Conservation (phyloP, 371 early-diverging fungal genomes). For the Mortierella sp. region DNA sequence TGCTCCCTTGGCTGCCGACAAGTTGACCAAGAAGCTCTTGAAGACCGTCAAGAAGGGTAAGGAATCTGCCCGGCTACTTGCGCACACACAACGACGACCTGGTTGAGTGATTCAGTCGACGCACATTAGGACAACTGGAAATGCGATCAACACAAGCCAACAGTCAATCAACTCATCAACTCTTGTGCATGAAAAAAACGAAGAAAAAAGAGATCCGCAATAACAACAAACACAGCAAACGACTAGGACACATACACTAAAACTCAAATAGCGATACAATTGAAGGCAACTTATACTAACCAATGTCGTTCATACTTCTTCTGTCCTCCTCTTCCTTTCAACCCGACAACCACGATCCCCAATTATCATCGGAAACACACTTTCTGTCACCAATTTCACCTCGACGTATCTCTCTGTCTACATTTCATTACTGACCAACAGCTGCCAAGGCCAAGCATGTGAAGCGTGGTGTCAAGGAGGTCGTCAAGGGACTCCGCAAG, state of each 20-base stretch:
- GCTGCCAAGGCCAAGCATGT: constrained; percentile 93
- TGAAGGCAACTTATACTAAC: neutral
- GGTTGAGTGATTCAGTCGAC: neutral
- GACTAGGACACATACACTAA: neutral
- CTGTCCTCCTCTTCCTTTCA: neutral
- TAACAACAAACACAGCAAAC: neutral
- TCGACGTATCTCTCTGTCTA: neutral
- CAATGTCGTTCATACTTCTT: neutral
- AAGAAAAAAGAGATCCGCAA: constrained; percentile 10
- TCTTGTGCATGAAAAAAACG: neutral
- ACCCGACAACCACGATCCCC: neutral
- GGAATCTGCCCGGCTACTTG: constrained; percentile 7
- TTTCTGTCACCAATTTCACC: neutral
- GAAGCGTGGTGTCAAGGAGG: constrained; percentile 98
- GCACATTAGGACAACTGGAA: neutral
- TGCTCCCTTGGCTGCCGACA: constrained; percentile 93
- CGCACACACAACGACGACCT: neutral
- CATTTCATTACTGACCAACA: constrained; percentile 40
- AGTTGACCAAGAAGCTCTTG: constrained; percentile 91
- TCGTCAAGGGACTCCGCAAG: constrained; percentile 96
- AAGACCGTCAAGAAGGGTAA: constrained; percentile 95
- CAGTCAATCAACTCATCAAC: constrained; percentile 1
- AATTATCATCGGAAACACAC: neutral
- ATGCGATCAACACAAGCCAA: neutral
- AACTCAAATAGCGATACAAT: neutral